Conservation (phyloP, 352 stramenopile genomes). For the Phytophthora multivora region DNA sequence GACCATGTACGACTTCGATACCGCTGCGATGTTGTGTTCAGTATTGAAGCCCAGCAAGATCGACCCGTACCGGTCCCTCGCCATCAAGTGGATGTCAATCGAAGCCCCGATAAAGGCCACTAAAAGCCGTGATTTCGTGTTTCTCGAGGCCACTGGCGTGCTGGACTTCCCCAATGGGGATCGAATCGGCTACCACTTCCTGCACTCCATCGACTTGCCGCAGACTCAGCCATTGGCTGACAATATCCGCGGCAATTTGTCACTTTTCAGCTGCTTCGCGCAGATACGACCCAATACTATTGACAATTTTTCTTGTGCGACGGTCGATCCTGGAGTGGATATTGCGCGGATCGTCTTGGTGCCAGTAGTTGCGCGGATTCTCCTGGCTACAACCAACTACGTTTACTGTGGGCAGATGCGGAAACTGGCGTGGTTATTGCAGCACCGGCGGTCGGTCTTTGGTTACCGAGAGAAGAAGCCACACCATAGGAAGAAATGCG, state of each 20-base stretch:
- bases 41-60: constrained; percentile 18
- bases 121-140: background rate
- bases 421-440: constrained; percentile 47
- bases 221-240: constrained; percentile 31
- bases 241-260: constrained; percentile 39
- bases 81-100: constrained; percentile 36
- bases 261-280: constrained; percentile 41
- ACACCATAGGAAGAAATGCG: constrained; percentile 4
- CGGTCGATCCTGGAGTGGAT: constrained; percentile 21
- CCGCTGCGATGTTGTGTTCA: constrained; percentile 9
- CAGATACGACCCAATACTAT: constrained; percentile 38
- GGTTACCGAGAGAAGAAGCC: background rate
- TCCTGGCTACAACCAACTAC: constrained; percentile 37
- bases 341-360: constrained; percentile 28
- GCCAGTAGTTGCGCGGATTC: constrained; percentile 18
- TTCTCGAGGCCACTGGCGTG: background rate
- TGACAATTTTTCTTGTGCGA: constrained; percentile 34
- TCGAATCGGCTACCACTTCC: background rate
- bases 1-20: constrained; percentile 16
- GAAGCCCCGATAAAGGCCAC: constrained; percentile 10
- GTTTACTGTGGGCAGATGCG: constrained; percentile 51
- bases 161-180: background rate
- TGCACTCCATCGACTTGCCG: constrained; percentile 38
- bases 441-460: constrained; percentile 9
- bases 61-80: constrained; percentile 24